Evolutionary conservation across 1,284 basidiomycete genomes (phyloP), one percentile per base, ranked within the genome.

Genomic region (Marasmius sp.): DNA sequence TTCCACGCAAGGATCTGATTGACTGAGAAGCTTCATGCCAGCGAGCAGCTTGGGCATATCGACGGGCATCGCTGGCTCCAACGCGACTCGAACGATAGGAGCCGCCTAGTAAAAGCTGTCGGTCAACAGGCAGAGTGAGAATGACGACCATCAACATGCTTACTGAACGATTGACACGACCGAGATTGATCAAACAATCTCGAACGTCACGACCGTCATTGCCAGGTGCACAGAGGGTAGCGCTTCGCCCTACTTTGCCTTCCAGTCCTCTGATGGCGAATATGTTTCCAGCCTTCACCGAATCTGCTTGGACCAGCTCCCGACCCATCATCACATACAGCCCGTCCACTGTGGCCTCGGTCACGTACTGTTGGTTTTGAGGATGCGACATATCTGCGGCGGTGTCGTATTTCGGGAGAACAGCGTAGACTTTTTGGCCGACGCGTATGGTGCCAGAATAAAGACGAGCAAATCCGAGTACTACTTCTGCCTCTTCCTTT

Each of bases 321-420:
- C 94, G 82, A 3, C 97, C 97, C 97, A 99, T 99, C 93, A 99
- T 98, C 67, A 93, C 88, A 78, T 98, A 99, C 59, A 99, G 76
- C 6, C 89, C 89, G 64, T 89, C 85, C 6, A 95, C 85, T 20
- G 78, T 82, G 16, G 91, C 82, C 9, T 79, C 74, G n/a, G 83
- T 71, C 53, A 95, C 68, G 71, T 93, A 85, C 65, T 85, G 86
- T n/a, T 75, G 77, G 74, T 97, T 97, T 37, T 77, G 75, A 8
- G 89, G 84, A 69, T 97, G 88, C 1, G 77, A 77, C 0, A 92
- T 88, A 2, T 82, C 82, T 5, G 93, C 77, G 1, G 82, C 65
- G n/a, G 84, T 71, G 68, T 91, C 86, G 79, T 95, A 98, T 77
- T 98, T 98, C 9, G 97, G 97, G 51, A 99, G 80, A 6, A 97